These are phyloP conservation scores for Plenodomus biglobosus DNA, from an alignment of 2,329 filamentous ascomycete species.

Conservation along the genomic window DNA sequence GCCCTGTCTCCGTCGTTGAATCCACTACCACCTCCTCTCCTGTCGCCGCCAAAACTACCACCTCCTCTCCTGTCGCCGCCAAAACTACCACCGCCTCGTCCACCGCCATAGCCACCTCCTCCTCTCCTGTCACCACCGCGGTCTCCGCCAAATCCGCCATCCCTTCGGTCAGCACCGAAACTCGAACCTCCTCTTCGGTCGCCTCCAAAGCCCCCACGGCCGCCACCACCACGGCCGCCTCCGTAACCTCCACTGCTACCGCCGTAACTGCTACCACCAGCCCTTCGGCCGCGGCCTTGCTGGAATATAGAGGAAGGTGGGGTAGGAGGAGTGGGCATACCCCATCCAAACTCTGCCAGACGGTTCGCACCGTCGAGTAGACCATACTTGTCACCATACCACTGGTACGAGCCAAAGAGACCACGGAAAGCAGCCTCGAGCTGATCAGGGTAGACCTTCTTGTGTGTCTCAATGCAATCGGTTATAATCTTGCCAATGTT, in stretches of 20 bases:
- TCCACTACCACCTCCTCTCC: conserved; percentile 6
- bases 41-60: conserved; percentile 6
- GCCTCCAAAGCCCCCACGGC: conserved; percentile 16
- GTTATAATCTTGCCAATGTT: conserved; percentile 50
- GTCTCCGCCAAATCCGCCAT: conserved; percentile 13
- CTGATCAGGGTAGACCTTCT: conserved; percentile 45
- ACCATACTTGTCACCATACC: conserved; percentile 45
- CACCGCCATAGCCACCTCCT: conserved; percentile 12
- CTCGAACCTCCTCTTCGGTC: conserved; percentile 21
- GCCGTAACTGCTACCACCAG: conserved; percentile 15
- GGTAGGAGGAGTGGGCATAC: conserved; percentile 47
- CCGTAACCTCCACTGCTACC: conserved; percentile 13
- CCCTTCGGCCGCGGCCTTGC: conserved; percentile 11
- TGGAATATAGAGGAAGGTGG: conserved; percentile 28
- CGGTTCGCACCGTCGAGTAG: conserved; percentile 51
- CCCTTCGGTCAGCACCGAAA: conserved; percentile 13
- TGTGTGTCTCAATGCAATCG: conserved; percentile 49
- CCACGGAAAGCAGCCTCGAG: conserved; percentile 59
- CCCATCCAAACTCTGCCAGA: conserved; percentile 51
- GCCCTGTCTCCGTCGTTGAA: conserved; percentile 7
- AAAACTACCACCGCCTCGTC: conserved; percentile 9
- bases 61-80: conserved; percentile 10
- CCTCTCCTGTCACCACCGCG: conserved; percentile 12
- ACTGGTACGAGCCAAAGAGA: conserved; percentile 57
- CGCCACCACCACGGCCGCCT: conserved; percentile 11